phyloP scores from a whole-genome alignment of 495 filamentous ascomycete genomes.

The Aspergillus biplanus region DNA sequence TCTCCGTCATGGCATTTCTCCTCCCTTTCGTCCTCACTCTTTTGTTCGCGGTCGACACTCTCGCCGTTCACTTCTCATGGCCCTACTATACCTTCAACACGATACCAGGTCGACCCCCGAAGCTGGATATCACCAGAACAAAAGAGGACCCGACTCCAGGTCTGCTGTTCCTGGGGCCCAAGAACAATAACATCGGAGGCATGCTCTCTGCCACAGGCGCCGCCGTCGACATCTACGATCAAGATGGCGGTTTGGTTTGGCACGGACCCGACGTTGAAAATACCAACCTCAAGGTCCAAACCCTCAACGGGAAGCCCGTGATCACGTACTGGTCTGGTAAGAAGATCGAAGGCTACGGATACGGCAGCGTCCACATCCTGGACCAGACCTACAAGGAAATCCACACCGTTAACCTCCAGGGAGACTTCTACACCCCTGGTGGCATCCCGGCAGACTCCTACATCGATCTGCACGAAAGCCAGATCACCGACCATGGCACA shows the following conservation, averaged over 20 bases:
- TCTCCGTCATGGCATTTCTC: background rate
- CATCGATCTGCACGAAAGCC: constrained; percentile 1
- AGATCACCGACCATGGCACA: background rate
- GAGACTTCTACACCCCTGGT: background rate
- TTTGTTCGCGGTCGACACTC: background rate
- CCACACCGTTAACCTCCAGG: background rate
- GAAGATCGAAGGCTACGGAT: background rate
- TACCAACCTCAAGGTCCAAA: background rate
- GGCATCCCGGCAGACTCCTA: background rate
- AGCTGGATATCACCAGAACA: background rate
- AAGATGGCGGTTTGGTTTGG: background rate
- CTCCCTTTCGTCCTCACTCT: background rate
- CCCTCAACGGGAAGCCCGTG: background rate
- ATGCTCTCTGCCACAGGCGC: background rate
- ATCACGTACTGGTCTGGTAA: background rate
- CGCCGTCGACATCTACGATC: background rate
- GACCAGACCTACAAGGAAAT: background rate
- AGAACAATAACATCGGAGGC: background rate
- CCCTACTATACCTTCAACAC: background rate
- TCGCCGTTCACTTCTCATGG: background rate
- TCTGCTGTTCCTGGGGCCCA: background rate
- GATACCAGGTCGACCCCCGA: background rate
- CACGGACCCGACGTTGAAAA: background rate
- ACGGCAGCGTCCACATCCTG: background rate
- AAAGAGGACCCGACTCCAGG: background rate